These are phyloP conservation scores for Claviceps africana DNA, from an alignment of 2,329 filamentous ascomycete genomes.

Conservation along the genomic window DNA sequence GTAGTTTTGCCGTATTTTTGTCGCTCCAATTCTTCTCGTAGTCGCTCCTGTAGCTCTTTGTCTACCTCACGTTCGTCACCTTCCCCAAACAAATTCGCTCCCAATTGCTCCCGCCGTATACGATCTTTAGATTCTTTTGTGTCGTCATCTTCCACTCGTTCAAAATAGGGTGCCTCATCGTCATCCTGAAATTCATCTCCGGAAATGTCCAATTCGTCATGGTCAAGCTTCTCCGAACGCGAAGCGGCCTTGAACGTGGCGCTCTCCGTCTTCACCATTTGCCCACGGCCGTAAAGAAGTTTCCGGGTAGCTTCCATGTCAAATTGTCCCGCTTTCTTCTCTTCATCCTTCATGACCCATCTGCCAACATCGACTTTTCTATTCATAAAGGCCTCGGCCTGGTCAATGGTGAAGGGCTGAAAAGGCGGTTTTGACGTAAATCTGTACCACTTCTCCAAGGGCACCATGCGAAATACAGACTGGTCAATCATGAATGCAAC, in stretches of 20 bases:
- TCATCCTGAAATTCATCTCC: slow-evolving; percentile 75
- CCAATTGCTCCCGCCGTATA: slow-evolving; percentile 69
- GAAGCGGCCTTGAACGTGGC: slow-evolving; percentile 46
- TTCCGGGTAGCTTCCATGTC: slow-evolving; percentile 47
- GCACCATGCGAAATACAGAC: slow-evolving; percentile 67
- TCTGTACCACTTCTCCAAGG: slow-evolving; percentile 90
- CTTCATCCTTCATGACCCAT: slow-evolving; percentile 63
- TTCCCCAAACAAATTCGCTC: slow-evolving; percentile 68
- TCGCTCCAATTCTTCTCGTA: slow-evolving; percentile 53
- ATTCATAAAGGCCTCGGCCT: slow-evolving; percentile 72
- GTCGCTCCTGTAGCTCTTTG: slow-evolving; percentile 55
- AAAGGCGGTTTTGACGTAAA: slow-evolving; percentile 72
- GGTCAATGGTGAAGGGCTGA: slow-evolving; percentile 63
- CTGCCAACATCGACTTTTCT: slow-evolving; percentile 63
- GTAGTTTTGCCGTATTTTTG: slow-evolving; percentile 63
- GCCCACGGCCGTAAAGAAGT: slow-evolving; percentile 37
- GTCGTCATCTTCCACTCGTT: slow-evolving; percentile 71
- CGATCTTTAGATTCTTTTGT: slow-evolving; percentile 56
- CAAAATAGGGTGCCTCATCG: slow-evolving; percentile 64
- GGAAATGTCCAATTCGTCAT: slow-evolving; percentile 54
- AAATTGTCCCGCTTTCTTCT: slow-evolving; percentile 40
- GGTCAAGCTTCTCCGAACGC: slow-evolving; percentile 52
- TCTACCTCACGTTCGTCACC: slow-evolving; percentile 59
- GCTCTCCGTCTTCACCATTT: slow-evolving; percentile 54
- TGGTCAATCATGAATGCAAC: slow-evolving; percentile 63